Evolutionary conservation across 2,329 filamentous ascomycete species (phyloP).

Genomic region (Aspergillus proliferans): DNA sequence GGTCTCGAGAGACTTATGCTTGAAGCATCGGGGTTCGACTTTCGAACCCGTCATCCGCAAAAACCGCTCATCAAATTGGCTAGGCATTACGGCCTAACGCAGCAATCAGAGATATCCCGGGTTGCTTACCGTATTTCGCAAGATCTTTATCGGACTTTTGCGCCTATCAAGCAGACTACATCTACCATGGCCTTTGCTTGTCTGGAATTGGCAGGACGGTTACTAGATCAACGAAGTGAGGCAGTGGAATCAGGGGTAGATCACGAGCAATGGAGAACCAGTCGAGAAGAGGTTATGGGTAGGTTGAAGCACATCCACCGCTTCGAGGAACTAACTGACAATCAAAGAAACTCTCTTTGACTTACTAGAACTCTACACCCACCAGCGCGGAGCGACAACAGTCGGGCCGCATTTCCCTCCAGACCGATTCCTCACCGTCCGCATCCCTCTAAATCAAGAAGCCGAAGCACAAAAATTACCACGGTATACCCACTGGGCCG

Average conservation of each 20-base stretch:
- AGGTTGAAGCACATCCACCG: slow-evolving; percentile 7
- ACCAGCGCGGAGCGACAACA: slow-evolving; percentile 68
- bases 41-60: slow-evolving; percentile 81
- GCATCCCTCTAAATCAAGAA: slow-evolving; percentile 80
- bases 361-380: slow-evolving; percentile 84
- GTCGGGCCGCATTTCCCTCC: slow-evolving; percentile 67
- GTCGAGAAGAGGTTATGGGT: slow-evolving; percentile 44
- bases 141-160: slow-evolving; percentile 89
- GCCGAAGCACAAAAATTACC: slow-evolving; percentile 57
- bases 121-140: slow-evolving; percentile 76
- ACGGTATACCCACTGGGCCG: slow-evolving; percentile 56
- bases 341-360: slow-evolving; percentile 73
- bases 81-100: slow-evolving; percentile 52
- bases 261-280: slow-evolving; percentile 47
- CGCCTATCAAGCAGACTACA: slow-evolving; percentile 81
- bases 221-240: slow-evolving; percentile 54
- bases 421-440: slow-evolving; percentile 75
- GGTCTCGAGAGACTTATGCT: slow-evolving; percentile 88
- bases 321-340: slow-evolving; percentile 15
- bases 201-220: slow-evolving; percentile 69
- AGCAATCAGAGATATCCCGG: slow-evolving; percentile 51
- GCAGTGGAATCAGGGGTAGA: slow-evolving; percentile 41
- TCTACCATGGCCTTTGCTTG: slow-evolving; percentile 78
- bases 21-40: slow-evolving; percentile 89
- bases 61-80: slow-evolving; percentile 76